These are phyloP conservation scores for Stereum hirsutum DNA, from an alignment of 1,284 basidiomycete genomes.

Conservation along the genomic window DNA sequence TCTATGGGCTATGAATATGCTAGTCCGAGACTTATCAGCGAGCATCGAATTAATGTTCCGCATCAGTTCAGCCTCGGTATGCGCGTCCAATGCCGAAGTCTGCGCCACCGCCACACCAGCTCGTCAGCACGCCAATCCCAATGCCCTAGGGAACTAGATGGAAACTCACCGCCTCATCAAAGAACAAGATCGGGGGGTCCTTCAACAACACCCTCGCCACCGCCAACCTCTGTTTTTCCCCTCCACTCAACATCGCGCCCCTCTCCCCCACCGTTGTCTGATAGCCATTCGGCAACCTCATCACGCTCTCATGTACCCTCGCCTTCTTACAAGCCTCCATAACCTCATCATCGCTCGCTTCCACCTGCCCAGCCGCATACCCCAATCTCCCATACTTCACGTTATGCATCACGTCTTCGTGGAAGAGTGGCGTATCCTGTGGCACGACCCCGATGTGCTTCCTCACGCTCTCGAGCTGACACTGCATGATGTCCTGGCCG, in stretches of 20 bases:
- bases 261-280: constrained; percentile 90
- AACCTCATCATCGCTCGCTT: constrained; percentile 87
- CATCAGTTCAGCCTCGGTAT: constrained; percentile 94
- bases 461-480: constrained; percentile 72
- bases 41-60: constrained; percentile 83
- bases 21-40: constrained; percentile 73
- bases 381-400: constrained; percentile 89
- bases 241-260: constrained; percentile 96
- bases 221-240: constrained; percentile 95
- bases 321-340: constrained; percentile 77
- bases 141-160: not conserved
- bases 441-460: constrained; percentile 87
- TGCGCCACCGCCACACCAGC: constrained; percentile 19
- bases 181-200: constrained; percentile 92
- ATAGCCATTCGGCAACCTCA: constrained; percentile 80
- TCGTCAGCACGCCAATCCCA: not conserved
- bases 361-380: too few species aligned
- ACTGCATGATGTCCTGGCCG: constrained; percentile 75
- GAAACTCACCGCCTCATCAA: constrained; percentile 86
- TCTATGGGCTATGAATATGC: constrained; percentile 93
- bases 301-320: constrained; percentile 79
- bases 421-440: constrained; percentile 97
- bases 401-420: constrained; percentile 92
- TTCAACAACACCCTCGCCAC: constrained; percentile 91
- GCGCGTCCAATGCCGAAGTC: constrained; percentile 92